Evolutionary conservation across 2,329 filamentous ascomycete species (phyloP), one percentile per base, ranked within the genome.

Genomic region (Colletotrichum sp.): DNA sequence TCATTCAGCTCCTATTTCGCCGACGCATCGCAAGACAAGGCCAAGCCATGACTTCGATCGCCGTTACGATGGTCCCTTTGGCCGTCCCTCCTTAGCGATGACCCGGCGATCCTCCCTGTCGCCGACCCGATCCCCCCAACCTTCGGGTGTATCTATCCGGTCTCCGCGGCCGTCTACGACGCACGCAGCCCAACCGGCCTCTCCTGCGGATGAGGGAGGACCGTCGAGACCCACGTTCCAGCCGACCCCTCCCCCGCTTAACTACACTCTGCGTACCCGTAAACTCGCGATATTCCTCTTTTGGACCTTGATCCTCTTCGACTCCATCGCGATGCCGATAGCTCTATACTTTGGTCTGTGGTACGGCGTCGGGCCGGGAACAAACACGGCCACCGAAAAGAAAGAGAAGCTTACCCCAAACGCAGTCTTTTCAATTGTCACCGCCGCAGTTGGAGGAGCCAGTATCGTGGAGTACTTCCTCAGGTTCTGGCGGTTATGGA

Each of bases 291-390:
- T 93, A 76, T 83, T 87, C 48, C 83, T 90, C 76, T 93, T 93
- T 83, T 93, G 91, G 91, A 84, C 84, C 1, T 80, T 93, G 55
- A 91, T 92, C 71, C 80, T 92, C 26, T 79, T 92, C 73, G 91
- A 93, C 82, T 90, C 88, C 66, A 84, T 91, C 75, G 88, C 85
- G 72, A 89, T 91, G 82, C 91, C 91, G 21, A 86, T 93, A 74
- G 87, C 85, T 5, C 84, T 93, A 3, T 93, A 93, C 83, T 93
- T 90, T 84, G 86, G 88, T 65, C 84, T 93, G 48, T 92, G 89
- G 89, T 92, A 92, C 77, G 86, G 85, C 77, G 78, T 80, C n/a
- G 79, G 79, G 2, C 80, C 80, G 0, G 79, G 77, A 3, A 79
- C 85, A 8, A 75, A 76, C 55, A 76, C 60, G 12, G 81, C 89